These are phyloP conservation scores for Plasmodium yoelii DNA, from an alignment of 169 alveolate species.

Conservation along the genomic window DNA sequence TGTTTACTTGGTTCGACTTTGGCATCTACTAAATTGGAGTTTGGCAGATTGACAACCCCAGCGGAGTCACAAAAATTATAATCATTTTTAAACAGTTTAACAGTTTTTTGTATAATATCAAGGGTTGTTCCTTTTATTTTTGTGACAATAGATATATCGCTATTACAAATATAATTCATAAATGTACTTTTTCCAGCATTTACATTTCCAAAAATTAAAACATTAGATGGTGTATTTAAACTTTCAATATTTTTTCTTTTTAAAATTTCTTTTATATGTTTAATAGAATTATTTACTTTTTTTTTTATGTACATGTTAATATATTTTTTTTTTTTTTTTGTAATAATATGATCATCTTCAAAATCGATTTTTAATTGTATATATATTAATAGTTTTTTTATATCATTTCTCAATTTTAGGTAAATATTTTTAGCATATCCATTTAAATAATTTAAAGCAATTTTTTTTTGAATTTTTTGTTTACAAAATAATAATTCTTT, in stretches of 20 bases:
- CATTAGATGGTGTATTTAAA: conserved; percentile 59
- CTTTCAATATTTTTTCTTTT: conserved; percentile 48
- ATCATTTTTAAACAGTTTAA: conserved; percentile 58
- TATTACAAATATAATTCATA: conserved; percentile 78
- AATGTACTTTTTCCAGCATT: conserved; percentile 86
- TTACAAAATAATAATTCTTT: conserved; percentile 41
- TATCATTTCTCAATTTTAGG: conserved; percentile 5
- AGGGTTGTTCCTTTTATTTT: conserved; percentile 83
- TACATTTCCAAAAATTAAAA: conserved; percentile 80
- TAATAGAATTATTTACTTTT: conserved; percentile 6
- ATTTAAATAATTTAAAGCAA: conserved; percentile 49
- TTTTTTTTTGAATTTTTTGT: conserved; percentile 31
- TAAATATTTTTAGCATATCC: conserved; percentile 47
- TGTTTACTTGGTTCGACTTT: no score
- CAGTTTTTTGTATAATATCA: conserved; percentile 77
- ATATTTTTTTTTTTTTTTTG: conserved; percentile 2
- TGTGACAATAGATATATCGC: conserved; percentile 81
- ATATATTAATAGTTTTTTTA: conserved; percentile 19
- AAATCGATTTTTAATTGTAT: conserved; percentile 44
- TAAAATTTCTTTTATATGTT: conserved; percentile 32
- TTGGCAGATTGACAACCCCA: no score
- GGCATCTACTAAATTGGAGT: no score
- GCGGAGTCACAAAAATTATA: conserved; percentile 83
- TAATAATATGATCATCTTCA: conserved; percentile 37
- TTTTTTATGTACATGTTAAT: not conserved